Percentiles rank a stretch among this genome's conserved stretches.
phyloP scores from a whole-genome alignment of 176 grass and related monocot species.

The Carex cristatella region DNA sequence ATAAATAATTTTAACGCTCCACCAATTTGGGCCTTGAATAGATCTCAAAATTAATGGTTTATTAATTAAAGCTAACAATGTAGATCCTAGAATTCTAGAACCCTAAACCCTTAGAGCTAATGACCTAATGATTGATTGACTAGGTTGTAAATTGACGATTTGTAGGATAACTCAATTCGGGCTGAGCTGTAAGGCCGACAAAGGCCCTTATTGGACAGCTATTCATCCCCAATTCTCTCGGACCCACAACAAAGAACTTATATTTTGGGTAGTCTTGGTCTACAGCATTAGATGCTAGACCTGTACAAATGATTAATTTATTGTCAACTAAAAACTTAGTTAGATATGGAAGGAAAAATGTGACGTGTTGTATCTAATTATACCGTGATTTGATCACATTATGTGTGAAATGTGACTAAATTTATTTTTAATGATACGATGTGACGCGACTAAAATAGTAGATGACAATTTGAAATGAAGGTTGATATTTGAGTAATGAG shows the following conservation, averaged over 20 bases:
- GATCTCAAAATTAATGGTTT: background rate
- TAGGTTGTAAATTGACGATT: slow-evolving; percentile 3
- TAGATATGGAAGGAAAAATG: too few relatives aligned
- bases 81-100: background rate
- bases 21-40: background rate
- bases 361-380: too few relatives aligned
- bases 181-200: slow-evolving; percentile 17
- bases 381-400: too few relatives aligned
- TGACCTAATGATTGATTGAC: background rate
- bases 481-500: too few relatives aligned
- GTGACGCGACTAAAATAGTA: too few relatives aligned
- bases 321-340: too few relatives aligned
- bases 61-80: background rate
- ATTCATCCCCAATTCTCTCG: background rate
- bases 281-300: background rate
- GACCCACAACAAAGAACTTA: background rate
- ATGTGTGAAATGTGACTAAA: too few relatives aligned
- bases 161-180: background rate
- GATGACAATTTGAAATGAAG: too few relatives aligned
- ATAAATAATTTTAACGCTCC: background rate
- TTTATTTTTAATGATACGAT: too few relatives aligned
- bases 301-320: background rate
- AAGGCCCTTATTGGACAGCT: background rate
- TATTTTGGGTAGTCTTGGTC: background rate
- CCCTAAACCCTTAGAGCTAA: background rate